Evolutionary conservation across 495 filamentous ascomycete species (phyloP).

Genomic region (Tuber melanosporum): DNA sequence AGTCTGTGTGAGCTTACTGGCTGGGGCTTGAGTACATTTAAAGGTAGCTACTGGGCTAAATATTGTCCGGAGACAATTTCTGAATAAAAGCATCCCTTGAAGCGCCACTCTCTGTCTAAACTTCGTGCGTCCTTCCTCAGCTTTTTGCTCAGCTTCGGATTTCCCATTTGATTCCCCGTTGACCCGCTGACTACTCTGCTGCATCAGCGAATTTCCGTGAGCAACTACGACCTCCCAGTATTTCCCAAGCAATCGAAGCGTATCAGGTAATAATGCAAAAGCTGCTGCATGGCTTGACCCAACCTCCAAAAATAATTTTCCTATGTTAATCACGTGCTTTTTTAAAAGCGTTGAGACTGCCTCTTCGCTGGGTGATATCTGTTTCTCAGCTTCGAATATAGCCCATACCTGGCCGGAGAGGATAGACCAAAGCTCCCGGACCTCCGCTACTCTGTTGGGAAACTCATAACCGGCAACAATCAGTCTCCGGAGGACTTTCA

Average conservation of each 20-base stretch:
- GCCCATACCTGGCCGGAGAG: constrained; percentile 37
- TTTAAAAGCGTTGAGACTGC: constrained; percentile 53
- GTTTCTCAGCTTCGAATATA: constrained; percentile 29
- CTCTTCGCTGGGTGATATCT: constrained; percentile 29
- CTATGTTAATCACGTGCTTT: constrained; percentile 79
- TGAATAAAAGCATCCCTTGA: constrained; percentile 73
- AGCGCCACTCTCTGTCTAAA: constrained; percentile 70
- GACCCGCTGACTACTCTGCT: constrained; percentile 45
- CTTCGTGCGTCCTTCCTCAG: constrained; percentile 48
- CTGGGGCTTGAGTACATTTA: constrained; percentile 48
- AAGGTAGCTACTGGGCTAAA: constrained; percentile 74
- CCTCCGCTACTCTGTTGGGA: constrained; percentile 67
- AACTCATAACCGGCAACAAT: constrained; percentile 74
- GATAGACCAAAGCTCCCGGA: constrained; percentile 65
- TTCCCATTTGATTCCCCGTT: constrained; percentile 46
- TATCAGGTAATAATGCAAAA: constrained; percentile 73
- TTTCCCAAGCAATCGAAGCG: constrained; percentile 62
- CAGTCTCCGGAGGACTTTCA: constrained; percentile 75
- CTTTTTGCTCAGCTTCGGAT: constrained; percentile 45
- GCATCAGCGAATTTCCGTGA: constrained; percentile 64
- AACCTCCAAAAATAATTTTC: constrained; percentile 88
- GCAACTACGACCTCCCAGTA: constrained; percentile 77
- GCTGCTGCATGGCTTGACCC: constrained; percentile 64
- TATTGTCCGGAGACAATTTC: constrained; percentile 74
- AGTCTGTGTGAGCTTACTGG: constrained; percentile 9